phyloP scores from a whole-genome alignment of 805 yeast species.

The Ogataea pilisensis region DNA sequence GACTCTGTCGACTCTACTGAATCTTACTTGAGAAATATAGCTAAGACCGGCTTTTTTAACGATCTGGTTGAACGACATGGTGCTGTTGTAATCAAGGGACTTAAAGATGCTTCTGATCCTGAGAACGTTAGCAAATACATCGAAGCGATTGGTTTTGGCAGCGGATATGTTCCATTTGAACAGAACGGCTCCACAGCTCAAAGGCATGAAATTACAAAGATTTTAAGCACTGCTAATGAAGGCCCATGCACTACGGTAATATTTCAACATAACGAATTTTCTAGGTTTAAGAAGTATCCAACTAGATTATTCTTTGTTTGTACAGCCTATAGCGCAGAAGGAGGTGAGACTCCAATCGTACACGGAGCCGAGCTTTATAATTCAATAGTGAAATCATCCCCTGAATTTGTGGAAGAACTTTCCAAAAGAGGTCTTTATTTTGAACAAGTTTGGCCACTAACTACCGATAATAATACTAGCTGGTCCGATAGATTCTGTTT shows the following conservation, averaged over 20 bases:
- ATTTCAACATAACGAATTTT: constrained; percentile 22
- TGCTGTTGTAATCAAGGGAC: constrained; percentile 27
- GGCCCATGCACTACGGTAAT: constrained; percentile 23
- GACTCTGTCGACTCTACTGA: constrained; percentile 2
- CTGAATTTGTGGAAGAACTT: constrained; percentile 22
- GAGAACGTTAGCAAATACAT: constrained; percentile 21
- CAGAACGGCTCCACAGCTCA: constrained; percentile 30
- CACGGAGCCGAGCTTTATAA: constrained; percentile 32
- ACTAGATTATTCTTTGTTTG: constrained; percentile 25
- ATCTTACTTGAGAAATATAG: constrained; percentile 12
- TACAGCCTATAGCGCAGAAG: constrained; percentile 18
- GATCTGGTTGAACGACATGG: constrained; percentile 24
- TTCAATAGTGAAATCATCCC: constrained; percentile 14
- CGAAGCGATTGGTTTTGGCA: constrained; percentile 18
- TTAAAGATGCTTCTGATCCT: constrained; percentile 18
- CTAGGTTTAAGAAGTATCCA: constrained; percentile 30
- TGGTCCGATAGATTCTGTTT: constrained; percentile 18
- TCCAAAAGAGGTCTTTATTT: constrained; percentile 19
- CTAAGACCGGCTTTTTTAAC: constrained; percentile 23
- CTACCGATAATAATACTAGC: constrained; percentile 12
- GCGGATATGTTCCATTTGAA: constrained; percentile 23
- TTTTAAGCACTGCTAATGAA: constrained; percentile 32
- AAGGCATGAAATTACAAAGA: constrained; percentile 24
- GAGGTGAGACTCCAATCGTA: constrained; percentile 34
- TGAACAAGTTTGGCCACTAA: constrained; percentile 20